Evolutionary conservation across 192 early-diverging fungal species (phyloP).

Genomic region (Physocladia obscura): DNA sequence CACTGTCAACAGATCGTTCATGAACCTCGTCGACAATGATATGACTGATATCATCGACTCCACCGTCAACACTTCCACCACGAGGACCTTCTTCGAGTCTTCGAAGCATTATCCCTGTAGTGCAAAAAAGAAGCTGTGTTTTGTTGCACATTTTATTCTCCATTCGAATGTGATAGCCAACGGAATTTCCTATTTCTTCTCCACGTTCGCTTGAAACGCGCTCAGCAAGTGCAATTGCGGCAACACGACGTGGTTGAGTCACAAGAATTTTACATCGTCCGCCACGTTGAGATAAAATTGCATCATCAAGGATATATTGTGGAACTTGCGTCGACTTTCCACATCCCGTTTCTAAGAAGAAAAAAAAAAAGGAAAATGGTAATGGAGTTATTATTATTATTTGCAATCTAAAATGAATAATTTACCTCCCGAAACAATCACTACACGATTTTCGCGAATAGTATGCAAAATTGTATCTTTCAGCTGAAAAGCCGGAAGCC

Average conservation of each 20-base stretch:
- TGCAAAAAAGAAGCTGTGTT: constrained; percentile 67
- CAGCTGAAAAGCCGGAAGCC: constrained; percentile 32
- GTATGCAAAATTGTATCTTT: constrained; percentile 32
- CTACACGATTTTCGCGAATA: constrained; percentile 31
- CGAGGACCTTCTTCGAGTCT: constrained; percentile 50
- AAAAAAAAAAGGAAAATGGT: neutral
- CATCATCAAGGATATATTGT: constrained; percentile 41
- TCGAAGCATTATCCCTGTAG: constrained; percentile 66
- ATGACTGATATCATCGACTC: constrained; percentile 55
- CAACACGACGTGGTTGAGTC: constrained; percentile 43
- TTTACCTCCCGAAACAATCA: constrained; percentile 44
- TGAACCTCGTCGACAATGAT: constrained; percentile 84
- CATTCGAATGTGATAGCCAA: constrained; percentile 67
- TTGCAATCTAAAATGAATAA: neutral
- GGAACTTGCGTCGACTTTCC: constrained; percentile 45
- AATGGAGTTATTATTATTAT: neutral
- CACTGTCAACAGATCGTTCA: constrained; percentile 71
- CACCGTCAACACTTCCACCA: constrained; percentile 28
- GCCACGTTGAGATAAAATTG: constrained; percentile 21
- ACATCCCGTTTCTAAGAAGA: constrained; percentile 29
- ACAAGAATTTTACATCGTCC: constrained; percentile 41
- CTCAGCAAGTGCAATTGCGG: constrained; percentile 59
- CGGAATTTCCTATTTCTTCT: constrained; percentile 38
- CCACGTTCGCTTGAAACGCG: constrained; percentile 59
- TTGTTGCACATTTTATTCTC: constrained; percentile 36